phyloP scores from a whole-genome alignment of 2,329 filamentous ascomycete species.

The Monosporascus ibericus region DNA sequence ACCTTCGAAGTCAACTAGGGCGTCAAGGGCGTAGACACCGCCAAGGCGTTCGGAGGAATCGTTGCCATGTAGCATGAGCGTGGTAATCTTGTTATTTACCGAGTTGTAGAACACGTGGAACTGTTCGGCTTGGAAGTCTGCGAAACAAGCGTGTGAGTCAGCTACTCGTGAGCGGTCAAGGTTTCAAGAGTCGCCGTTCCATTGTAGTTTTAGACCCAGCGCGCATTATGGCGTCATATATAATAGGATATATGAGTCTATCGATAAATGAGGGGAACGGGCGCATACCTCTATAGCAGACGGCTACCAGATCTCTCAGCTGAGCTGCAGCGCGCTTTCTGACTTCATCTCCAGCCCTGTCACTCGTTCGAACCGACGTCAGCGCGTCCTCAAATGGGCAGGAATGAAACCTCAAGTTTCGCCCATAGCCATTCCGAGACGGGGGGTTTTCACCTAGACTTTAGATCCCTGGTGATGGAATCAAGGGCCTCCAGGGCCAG shows the following conservation, averaged over 20 bases:
- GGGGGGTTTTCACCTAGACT: constrained; percentile 41
- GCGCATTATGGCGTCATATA: too few relatives aligned
- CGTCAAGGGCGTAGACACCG: constrained; percentile 86
- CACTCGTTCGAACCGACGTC: background rate
- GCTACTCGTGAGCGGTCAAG: background rate
- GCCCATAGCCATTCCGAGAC: background rate
- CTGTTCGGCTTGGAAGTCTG: constrained; percentile 73
- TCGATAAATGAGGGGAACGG: background rate
- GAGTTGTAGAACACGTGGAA: constrained; percentile 58
- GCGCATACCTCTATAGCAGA: constrained; percentile 48
- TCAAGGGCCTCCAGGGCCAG: constrained; percentile 52
- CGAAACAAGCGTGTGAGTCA: constrained; percentile 3
- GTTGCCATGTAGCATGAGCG: constrained; percentile 74
- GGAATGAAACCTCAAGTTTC: background rate
- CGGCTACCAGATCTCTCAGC: constrained; percentile 48
- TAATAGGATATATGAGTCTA: background rate
- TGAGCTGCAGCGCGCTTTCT: constrained; percentile 47
- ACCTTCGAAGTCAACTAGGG: constrained; percentile 91
- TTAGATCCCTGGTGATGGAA: constrained; percentile 47
- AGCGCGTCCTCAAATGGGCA: background rate
- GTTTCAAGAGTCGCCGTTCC: too few relatives aligned
- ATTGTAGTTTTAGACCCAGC: too few relatives aligned
- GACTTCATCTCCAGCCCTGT: constrained; percentile 40
- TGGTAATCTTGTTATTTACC: constrained; percentile 52
- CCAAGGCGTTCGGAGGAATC: constrained; percentile 86